Conservation (phyloP, 2,329 filamentous ascomycete genomes). For the Verticillium isaacii region DNA sequence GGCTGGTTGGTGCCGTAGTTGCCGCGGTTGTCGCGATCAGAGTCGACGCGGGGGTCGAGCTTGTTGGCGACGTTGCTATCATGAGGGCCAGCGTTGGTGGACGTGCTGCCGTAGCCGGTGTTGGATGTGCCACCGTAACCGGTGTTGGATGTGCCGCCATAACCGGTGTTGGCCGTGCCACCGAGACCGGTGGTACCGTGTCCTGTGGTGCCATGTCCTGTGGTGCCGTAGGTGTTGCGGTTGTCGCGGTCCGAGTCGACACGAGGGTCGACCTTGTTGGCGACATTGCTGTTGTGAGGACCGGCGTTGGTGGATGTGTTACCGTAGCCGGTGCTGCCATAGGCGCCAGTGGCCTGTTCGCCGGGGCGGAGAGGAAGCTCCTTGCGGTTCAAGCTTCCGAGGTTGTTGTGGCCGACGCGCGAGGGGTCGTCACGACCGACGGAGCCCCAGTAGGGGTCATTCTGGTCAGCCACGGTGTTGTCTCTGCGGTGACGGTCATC, state of each 20-base stretch:
- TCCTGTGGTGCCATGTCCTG: conserved; percentile 11
- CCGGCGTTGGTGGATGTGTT: conserved; percentile 22
- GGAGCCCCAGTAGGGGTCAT: conserved; percentile 1
- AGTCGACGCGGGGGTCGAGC: conserved; percentile 47
- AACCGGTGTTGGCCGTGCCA: neutral
- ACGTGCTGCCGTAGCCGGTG: conserved; percentile 2
- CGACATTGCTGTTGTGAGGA: neutral
- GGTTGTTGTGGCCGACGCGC: neutral
- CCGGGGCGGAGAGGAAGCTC: neutral
- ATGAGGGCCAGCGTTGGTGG: conserved; percentile 3
- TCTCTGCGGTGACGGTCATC: neutral
- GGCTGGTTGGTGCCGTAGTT: conserved; percentile 16
- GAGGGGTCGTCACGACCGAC: conserved; percentile 1
- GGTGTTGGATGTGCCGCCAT: conserved; percentile 8
- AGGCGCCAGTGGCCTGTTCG: conserved; percentile 1
- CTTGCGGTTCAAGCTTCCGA: neutral
- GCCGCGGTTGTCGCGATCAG: conserved; percentile 38
- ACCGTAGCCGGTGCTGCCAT: neutral
- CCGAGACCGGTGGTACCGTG: conserved; percentile 14
- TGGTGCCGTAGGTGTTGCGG: conserved; percentile 16
- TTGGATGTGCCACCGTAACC: conserved; percentile 3
- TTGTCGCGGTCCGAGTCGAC: conserved; percentile 34
- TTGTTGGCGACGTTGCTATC: conserved; percentile 34
- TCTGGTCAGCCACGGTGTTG: neutral
- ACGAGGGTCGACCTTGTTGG: conserved; percentile 1